Evolutionary conservation across 2,329 filamentous ascomycete genomes (phyloP).

Genomic region (Pseudogymnoascus sp.): DNA sequence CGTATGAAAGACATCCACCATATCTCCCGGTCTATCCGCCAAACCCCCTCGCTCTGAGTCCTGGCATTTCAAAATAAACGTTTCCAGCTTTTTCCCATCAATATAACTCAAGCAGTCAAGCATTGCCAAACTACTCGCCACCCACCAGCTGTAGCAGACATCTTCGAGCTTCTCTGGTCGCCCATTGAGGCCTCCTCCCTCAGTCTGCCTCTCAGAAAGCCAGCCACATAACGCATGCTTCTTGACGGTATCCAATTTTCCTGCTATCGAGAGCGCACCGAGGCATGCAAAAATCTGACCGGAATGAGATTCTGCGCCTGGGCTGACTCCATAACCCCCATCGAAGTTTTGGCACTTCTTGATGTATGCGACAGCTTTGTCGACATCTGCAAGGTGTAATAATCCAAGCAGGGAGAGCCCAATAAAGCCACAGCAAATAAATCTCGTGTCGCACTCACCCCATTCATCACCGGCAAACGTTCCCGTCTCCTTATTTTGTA

Average conservation of each 20-base stretch:
- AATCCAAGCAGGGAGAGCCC: constrained; percentile 76
- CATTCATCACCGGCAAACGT: constrained; percentile 92
- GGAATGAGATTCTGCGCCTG: constrained; percentile 87
- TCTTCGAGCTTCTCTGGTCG: constrained; percentile 93
- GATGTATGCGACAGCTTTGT: constrained; percentile 72
- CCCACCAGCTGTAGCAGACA: constrained; percentile 99
- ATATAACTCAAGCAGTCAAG: constrained; percentile 88
- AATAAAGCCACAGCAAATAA: constrained; percentile 84
- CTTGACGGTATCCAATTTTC: constrained; percentile 72
- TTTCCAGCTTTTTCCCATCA: constrained; percentile 66
- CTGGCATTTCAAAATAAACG: constrained; percentile 83
- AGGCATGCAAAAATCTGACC: constrained; percentile 95
- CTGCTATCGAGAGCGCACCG: constrained; percentile 75
- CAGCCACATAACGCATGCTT: constrained; percentile 75
- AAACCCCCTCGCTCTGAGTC: constrained; percentile 78
- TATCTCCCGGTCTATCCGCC: constrained; percentile 82
- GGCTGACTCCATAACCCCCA: constrained; percentile 82
- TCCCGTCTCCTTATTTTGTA: constrained; percentile 74
- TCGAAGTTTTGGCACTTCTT: constrained; percentile 85
- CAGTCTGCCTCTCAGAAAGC: constrained; percentile 87
- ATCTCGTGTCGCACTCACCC: constrained; percentile 93
- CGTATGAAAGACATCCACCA: constrained; percentile 97
- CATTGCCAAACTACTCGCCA: constrained; percentile 83
- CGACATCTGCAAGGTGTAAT: constrained; percentile 64
- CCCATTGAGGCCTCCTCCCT: constrained; percentile 83